phyloP scores from a whole-genome alignment of 1,284 basidiomycete species.

The Apiotrichum siamense region DNA sequence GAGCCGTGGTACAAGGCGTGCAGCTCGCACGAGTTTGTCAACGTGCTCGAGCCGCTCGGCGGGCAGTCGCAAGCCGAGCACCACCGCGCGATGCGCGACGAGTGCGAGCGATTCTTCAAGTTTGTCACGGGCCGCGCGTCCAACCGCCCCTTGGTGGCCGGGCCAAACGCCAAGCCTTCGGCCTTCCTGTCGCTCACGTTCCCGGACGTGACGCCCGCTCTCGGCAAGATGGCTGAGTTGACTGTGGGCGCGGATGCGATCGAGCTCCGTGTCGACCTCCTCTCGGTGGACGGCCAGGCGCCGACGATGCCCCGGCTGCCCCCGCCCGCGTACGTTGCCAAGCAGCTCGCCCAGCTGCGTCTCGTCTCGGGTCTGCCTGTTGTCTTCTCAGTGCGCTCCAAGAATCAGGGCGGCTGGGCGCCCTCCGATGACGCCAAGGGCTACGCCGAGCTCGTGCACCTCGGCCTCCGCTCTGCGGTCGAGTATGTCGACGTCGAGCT shows the following conservation, averaged over 20 bases:
- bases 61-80: conserved; percentile 34
- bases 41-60: conserved; percentile 48
- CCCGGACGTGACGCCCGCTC: conserved; percentile 70
- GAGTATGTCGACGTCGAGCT: conserved; percentile 94
- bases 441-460: conserved; percentile 68
- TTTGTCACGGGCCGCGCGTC: conserved; percentile 72
- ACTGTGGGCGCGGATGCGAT: conserved; percentile 84
- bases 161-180: conserved; percentile 56
- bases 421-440: conserved; percentile 70
- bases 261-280: conserved; percentile 86
- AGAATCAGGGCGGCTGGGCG: conserved; percentile 85
- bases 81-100: conserved; percentile 35
- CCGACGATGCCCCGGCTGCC: conserved; percentile 57
- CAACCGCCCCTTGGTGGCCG: conserved; percentile 53
- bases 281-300: conserved; percentile 54
- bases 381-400: conserved; percentile 85
- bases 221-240: conserved; percentile 65
- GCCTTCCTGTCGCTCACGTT: conserved; percentile 92
- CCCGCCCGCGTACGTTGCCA: conserved; percentile 65
- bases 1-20: conserved; percentile 85
- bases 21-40: conserved; percentile 77
- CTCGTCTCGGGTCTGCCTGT: conserved; percentile 75
- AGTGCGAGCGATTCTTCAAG: conserved; percentile 64
- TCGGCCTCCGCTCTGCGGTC: conserved; percentile 75
- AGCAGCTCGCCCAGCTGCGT: conserved; percentile 75